Evolutionary conservation across 176 grass and related monocot genomes (phyloP), one percentile per base, ranked within the genome.

Genomic region (Cenchrus fungigraminus): DNA sequence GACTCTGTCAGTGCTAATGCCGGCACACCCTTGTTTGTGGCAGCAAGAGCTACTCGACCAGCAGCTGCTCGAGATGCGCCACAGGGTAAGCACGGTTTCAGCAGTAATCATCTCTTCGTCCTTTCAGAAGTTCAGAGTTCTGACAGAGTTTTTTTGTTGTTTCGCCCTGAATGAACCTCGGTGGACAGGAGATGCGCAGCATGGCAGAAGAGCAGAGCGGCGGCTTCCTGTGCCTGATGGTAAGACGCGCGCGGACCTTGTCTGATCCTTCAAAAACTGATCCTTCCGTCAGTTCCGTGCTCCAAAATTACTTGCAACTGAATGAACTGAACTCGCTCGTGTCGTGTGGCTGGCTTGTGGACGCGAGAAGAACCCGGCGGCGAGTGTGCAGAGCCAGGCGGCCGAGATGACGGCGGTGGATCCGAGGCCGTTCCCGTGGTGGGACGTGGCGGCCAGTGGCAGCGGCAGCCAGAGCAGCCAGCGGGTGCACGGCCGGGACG

Each of bases 21-120:
- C 79, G n/a, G 77, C 31, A 25, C 31, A 25, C 32, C 34, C 57
- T 37, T 15, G 57, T 81, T 63, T 83, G 6, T 42, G 3, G 32
- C 93, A 95, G 90, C 82, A 90, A 34, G 79, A 91, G 61, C 72
- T 92, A 45, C 63, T 95, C 54, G 88, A 88, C 40, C 90, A 91
- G 86, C 87, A 95, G 62, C 25, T 88, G 74, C 71, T 82, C 4
- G 77, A 84, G 49, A 87, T 95, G 60, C 85, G 6, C 12, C 79
- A 79, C 80, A 90, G 89, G 93, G 93, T 95, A 88, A 5, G 53
- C 29, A 12, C 9, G 1, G 49, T 57, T 50, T 44, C 82, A 32
- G 34, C 81, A 46, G 74, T 37, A 4, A 37, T 51, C 34, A 9
- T 65, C 44, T 12, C 50, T 50, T 50, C 0, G 28, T 70, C 0